Conservation (phyloP, 1,284 basidiomycete genomes). For the Sporisorium reilianum region DNA sequence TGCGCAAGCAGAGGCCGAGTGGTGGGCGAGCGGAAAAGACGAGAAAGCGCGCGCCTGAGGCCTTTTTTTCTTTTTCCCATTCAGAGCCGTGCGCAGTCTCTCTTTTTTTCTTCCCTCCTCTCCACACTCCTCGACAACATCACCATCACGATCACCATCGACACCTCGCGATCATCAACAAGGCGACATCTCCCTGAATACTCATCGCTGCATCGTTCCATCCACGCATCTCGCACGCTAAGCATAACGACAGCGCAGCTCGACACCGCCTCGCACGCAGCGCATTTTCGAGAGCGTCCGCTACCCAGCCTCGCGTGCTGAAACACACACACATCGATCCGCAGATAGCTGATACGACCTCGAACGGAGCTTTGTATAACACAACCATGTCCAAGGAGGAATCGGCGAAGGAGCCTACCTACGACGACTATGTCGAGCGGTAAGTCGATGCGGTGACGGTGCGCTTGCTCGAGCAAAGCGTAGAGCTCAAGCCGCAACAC, state of each 20-base stretch:
- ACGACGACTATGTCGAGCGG: constrained; percentile 67
- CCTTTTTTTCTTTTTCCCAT: background rate
- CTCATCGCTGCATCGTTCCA: background rate
- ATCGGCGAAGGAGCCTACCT: constrained; percentile 53
- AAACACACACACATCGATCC: background rate
- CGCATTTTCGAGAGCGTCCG: background rate
- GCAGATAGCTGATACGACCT: background rate
- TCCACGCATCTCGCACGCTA: background rate
- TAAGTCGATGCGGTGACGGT: constrained; percentile 26
- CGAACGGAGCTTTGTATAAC: background rate
- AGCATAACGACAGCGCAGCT: background rate
- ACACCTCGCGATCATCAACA: constrained; percentile 1
- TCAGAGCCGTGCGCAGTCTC: constrained; percentile 1
- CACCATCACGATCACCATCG: background rate
- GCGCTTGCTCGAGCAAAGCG: background rate
- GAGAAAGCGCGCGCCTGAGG: constrained; percentile 1
- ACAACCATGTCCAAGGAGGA: constrained; percentile 33
- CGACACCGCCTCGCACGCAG: background rate
- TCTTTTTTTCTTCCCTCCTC: background rate
- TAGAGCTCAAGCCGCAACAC: background rate
- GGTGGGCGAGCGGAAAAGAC: background rate
- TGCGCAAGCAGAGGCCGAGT: background rate
- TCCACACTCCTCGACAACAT: constrained; percentile 1
- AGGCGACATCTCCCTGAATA: background rate
- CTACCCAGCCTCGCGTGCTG: background rate